These are phyloP conservation scores for Schoenoplectus triqueter DNA, from an alignment of 202 grass and related monocot species.

Conservation along the genomic window DNA sequence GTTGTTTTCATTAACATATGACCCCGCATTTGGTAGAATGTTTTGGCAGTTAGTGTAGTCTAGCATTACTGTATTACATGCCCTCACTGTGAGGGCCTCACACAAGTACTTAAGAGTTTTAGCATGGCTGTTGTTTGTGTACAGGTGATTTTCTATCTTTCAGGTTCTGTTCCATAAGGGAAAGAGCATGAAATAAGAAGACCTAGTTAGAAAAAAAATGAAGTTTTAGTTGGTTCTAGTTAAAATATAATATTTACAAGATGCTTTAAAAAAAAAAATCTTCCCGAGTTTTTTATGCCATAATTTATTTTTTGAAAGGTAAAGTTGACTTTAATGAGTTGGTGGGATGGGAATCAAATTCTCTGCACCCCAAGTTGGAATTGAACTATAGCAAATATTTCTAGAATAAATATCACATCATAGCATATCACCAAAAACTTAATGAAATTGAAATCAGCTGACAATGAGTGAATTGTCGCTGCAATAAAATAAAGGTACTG, in stretches of 20 bases:
- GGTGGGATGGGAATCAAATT: conserved; percentile 36
- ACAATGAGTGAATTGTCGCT: conserved; percentile 19
- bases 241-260: background rate
- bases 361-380: conserved; percentile 11
- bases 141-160: background rate
- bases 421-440: background rate
- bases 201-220: background rate
- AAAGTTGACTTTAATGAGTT: conserved; percentile 21
- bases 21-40: background rate
- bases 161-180: background rate
- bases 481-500: conserved; percentile 58
- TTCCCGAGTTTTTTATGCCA: background rate
- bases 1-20: background rate
- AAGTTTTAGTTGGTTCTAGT: background rate
- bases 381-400: conserved; percentile 35
- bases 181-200: background rate
- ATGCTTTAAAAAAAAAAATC: conserved; percentile 3
- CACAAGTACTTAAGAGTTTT: background rate
- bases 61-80: background rate
- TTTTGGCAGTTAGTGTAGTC: conserved; percentile 18
- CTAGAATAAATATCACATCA: conserved; percentile 31
- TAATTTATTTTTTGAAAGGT: conserved; percentile 20
- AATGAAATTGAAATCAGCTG: conserved; percentile 36
- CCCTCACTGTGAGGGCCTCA: background rate
- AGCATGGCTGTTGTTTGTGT: background rate